These are phyloP conservation scores for Boletales sp. DNA, from an alignment of 768 basidiomycete species.

Conservation along the genomic window DNA sequence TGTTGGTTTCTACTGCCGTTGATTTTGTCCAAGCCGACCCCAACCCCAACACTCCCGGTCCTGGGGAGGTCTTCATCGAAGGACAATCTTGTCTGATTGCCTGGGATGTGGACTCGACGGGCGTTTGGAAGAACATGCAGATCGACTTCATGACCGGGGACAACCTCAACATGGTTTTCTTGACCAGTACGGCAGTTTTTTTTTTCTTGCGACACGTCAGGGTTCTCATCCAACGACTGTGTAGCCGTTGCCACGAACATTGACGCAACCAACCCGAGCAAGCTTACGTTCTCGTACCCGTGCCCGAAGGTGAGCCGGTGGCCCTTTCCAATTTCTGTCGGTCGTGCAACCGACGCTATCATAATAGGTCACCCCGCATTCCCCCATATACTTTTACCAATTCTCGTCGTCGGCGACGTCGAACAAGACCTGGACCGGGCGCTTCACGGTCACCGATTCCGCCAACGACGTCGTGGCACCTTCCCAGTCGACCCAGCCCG, in stretches of 20 bases:
- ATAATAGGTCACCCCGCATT: constrained; percentile 54
- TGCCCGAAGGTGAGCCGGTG: constrained; percentile 59
- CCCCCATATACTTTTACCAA: constrained; percentile 80
- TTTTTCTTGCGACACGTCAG: neutral
- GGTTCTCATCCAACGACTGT: neutral
- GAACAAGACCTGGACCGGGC: constrained; percentile 61
- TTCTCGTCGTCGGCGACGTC: constrained; percentile 48
- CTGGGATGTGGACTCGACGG: constrained; percentile 60
- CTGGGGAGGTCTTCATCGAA: constrained; percentile 53
- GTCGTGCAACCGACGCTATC: neutral
- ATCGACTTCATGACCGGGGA: constrained; percentile 80
- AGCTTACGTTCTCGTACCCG: constrained; percentile 48
- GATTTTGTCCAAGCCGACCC: constrained; percentile 51
- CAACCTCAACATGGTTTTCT: constrained; percentile 63
- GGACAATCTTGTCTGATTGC: constrained; percentile 52
- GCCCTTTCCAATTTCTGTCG: neutral
- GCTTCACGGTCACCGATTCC: constrained; percentile 66
- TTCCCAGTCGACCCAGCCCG: constrained; percentile 50
- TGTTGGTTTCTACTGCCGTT: constrained; percentile 27
- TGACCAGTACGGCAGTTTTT: constrained; percentile 54
- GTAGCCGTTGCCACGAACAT: constrained; percentile 56
- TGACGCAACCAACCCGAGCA: constrained; percentile 55
- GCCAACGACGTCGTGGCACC: constrained; percentile 46
- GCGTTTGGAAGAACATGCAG: constrained; percentile 65
- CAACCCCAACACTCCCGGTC: constrained; percentile 55